Evolutionary conservation across 768 basidiomycete species (phyloP).

Genomic region (Boletellus sp.): DNA sequence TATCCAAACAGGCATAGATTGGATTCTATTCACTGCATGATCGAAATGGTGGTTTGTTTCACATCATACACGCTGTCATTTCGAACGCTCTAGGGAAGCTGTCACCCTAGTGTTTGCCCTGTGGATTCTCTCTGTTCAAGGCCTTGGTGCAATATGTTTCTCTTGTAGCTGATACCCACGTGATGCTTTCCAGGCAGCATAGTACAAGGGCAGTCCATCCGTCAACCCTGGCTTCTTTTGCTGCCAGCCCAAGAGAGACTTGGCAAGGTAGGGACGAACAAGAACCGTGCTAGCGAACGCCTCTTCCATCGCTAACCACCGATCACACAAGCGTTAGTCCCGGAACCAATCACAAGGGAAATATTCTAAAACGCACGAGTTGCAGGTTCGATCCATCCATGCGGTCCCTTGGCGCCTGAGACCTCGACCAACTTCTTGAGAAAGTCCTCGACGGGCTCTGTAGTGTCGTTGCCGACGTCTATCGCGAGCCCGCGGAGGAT

Average conservation of each 20-base stretch:
- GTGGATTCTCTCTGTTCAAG: too few species aligned
- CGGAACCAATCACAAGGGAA: background rate
- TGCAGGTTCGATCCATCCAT: constrained; percentile 17
- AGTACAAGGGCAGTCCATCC: constrained; percentile 33
- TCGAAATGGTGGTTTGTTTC: too few species aligned
- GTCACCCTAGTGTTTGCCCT: too few species aligned
- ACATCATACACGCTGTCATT: too few species aligned
- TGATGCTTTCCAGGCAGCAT: constrained; percentile 21
- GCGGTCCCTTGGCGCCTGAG: constrained; percentile 25
- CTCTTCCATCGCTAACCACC: constrained; percentile 19
- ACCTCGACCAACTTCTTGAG: constrained; percentile 24
- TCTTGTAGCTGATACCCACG: constrained; percentile 6
- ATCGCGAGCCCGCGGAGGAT: constrained; percentile 30
- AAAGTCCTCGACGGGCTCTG: constrained; percentile 30
- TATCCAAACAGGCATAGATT: background rate
- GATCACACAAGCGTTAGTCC: background rate
- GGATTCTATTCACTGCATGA: too few species aligned
- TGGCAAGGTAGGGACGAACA: constrained; percentile 23
- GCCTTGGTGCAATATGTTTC: background rate
- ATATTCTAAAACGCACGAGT: constrained; percentile 19
- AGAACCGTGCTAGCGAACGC: constrained; percentile 20
- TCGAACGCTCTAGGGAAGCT: too few species aligned
- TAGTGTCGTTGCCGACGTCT: constrained; percentile 28
- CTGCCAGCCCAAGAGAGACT: constrained; percentile 32
- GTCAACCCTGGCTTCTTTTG: constrained; percentile 31